Evolutionary conservation across 495 filamentous ascomycete genomes (phyloP), one percentile per base, ranked within the genome.

Genomic region (Diplogelasinospora grovesii): DNA sequence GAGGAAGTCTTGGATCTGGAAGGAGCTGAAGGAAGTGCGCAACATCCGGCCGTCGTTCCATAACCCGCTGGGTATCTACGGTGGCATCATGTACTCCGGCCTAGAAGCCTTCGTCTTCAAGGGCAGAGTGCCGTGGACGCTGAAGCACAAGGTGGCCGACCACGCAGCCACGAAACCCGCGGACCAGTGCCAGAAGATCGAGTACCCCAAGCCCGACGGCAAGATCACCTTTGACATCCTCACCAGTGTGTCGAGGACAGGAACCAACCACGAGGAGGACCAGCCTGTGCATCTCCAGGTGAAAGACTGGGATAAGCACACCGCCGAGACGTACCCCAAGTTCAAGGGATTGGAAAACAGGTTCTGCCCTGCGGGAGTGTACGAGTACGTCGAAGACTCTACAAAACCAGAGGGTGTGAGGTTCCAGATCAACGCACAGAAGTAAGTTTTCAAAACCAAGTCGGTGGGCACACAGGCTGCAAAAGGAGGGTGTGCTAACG

Each of bases 301-400:
- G 43, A 73, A 81, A 63, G 89, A 97, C 58, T 96, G 89, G 89
- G 86, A 94, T 28, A 76, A 78, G 61, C 93, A 99, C 63, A 82
- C 83, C 6, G 66, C 79, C 34, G 74, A 78, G 51, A 82, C 85
- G 36, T 99, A 78, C 72, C 92, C 92, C 7, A 68, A 75, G 48
- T 99, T 86, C 62, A 82, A 95, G 68, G 92, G 92, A 1, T 49
- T 99, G 1, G 92, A 99, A 74, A 95, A 92, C 52, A 74, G 93
- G n/a, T 99, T 99, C 70, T 99, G 92, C 55, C 92, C 92, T n/a
- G 92, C 92, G 0, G 92, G 88, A 4, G 92, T 99, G 51, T 99
- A 99, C 55, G 92, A 99, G 66, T 99, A 97, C 60, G 78, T 97
- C 4, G 92, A 97, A 63, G 92, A 99, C 55, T 73, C 80, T 23